Base-by-base conservation (phyloP, 192 early-diverging fungal species). In the Funneliformis mosseae region DNA sequence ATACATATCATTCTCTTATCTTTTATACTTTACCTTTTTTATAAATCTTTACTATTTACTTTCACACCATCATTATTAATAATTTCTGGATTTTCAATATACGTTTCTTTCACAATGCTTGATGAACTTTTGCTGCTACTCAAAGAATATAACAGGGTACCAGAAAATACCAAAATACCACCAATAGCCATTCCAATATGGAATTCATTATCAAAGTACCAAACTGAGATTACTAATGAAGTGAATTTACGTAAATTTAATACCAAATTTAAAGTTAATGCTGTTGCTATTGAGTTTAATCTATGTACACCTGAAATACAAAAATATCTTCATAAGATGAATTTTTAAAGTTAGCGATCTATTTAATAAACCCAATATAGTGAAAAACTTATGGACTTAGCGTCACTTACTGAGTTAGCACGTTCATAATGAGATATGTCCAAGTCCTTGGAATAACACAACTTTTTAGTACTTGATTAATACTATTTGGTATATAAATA, bases 221-320 rank as follows among this genome's bases (percentile, higher is more conserved):
- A 39, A 12, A 97, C 88, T 0, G 94, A 95, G 28, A 97, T 88
- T 16, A 95, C 74, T 43, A 97, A 82, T 25, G 93, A 94, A 12
- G 93, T 91, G 48, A 95, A 92, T 83, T 97, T 97, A 28, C 96
- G 91, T 25, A 97, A 80, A 66, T 93, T 95, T 18, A 97, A 87
- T 9, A 97, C 92, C 11, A 97, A 88, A 79, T 96, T 97, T 33
- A 96, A 84, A 0, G 96, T 95, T 8, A 97, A 86, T 12, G 95
- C 92, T 21, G 94, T 86, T 4, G 94, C 91, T 81, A 96, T 84
- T 2, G 94, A 90, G 5, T 92, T 93, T 81, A 97, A 83, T 33
- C 91, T 87, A 68, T 96, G 93, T 1, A 97, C 96, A 8, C 95
- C 96, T 42, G 95, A 91, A 6, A 96, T 93, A 76, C 96, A 97